Evolutionary conservation across 495 filamentous ascomycete genomes (phyloP).

Genomic region (Neurospora hispaniola): DNA sequence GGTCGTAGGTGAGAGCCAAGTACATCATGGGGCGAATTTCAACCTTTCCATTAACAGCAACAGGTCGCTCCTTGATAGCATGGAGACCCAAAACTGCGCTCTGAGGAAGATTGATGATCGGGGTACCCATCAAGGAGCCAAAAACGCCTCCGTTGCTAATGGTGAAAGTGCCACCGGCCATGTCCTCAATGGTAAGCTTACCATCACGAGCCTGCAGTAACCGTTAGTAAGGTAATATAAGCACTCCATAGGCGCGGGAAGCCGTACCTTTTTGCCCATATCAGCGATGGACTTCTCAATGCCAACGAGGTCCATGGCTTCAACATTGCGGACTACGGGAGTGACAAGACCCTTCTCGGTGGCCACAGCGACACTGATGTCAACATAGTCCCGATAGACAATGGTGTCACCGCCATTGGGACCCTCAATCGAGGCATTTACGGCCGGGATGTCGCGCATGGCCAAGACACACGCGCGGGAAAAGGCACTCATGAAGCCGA

Average conservation of each 20-base stretch:
- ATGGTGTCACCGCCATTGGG: slow-evolving; percentile 93
- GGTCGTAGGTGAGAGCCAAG: slow-evolving; percentile 92
- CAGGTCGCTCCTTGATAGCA: slow-evolving; percentile 90
- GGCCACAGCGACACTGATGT: slow-evolving; percentile 93
- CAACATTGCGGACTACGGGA: slow-evolving; percentile 88
- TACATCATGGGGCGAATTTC: slow-evolving; percentile 99
- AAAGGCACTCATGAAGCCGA: slow-evolving; percentile 98
- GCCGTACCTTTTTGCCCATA: slow-evolving; percentile 80
- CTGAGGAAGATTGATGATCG: slow-evolving; percentile 98
- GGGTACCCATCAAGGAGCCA: slow-evolving; percentile 80
- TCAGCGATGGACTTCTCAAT: slow-evolving; percentile 92
- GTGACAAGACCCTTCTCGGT: slow-evolving; percentile 97
- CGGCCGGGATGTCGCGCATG: slow-evolving; percentile 89
- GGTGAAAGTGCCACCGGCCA: slow-evolving; percentile 97
- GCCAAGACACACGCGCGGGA: slow-evolving; percentile 83
- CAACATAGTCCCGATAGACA: slow-evolving; percentile 95
- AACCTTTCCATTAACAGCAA: slow-evolving; percentile 82
- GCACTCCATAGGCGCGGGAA: neutral
- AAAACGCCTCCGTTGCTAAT: slow-evolving; percentile 84
- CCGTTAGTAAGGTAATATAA: slow-evolving; percentile 10
- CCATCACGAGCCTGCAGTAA: slow-evolving; percentile 69
- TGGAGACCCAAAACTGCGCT: slow-evolving; percentile 95
- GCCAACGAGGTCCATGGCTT: slow-evolving; percentile 72
- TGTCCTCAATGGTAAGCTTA: slow-evolving; percentile 98
- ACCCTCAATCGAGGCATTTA: slow-evolving; percentile 96